phyloP scores from a whole-genome alignment of 331 rosid genomes.

The Malus hybrid region DNA sequence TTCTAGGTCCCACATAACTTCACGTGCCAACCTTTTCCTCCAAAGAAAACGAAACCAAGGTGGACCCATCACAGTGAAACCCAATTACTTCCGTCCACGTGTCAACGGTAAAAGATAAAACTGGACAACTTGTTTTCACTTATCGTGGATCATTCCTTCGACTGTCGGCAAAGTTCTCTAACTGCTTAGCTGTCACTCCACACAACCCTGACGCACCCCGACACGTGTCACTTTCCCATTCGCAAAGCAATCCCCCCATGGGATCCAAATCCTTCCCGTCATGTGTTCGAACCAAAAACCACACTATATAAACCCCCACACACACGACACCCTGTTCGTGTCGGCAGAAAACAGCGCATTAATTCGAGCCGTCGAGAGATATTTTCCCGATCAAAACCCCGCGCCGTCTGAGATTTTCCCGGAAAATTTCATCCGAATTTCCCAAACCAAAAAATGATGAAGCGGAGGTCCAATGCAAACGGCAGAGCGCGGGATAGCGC shows the following conservation, averaged over 20 bases:
- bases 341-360: constrained; percentile 38
- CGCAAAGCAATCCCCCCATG: constrained; percentile 2
- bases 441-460: constrained; percentile 31
- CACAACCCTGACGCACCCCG: constrained; percentile 5
- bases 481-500: constrained; percentile 18
- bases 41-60: constrained; percentile 17
- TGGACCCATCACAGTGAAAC: not conserved
- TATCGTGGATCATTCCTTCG: constrained; percentile 21
- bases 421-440: constrained; percentile 5
- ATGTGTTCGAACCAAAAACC: not conserved
- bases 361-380: constrained; percentile 1
- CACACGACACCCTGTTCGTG: constrained; percentile 28
- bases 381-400: constrained; percentile 9
- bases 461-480: constrained; percentile 15
- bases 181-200: constrained; percentile 55
- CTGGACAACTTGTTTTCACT: not conserved
- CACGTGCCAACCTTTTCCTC: constrained; percentile 11
- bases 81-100: constrained; percentile 22
- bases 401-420: constrained; percentile 4
- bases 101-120: not conserved
- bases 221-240: constrained; percentile 33
- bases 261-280: no score
- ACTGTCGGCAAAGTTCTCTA: constrained; percentile 50
- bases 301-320: constrained; percentile 16
- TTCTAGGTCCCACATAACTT: constrained; percentile 19